A percentile compares a stretch with the other conserved stretches of the same genome.
phyloP scores from a whole-genome alignment of 805 yeast species.

The Starmera caribaea region DNA sequence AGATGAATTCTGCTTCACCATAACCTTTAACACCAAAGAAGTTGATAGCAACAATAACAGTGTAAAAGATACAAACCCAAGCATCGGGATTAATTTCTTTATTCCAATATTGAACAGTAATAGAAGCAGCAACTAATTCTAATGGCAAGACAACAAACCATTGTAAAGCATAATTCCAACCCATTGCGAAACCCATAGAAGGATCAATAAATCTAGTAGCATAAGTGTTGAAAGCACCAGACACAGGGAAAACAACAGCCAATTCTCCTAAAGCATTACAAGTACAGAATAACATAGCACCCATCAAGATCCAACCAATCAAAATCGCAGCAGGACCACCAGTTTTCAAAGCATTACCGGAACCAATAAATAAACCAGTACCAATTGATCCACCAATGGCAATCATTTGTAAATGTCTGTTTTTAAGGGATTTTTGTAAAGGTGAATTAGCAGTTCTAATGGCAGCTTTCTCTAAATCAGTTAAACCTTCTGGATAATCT shows the following conservation, averaged over 20 bases:
- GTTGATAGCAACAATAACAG: conserved; percentile 35
- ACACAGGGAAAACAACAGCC: conserved; percentile 57
- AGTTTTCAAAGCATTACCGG: conserved; percentile 49
- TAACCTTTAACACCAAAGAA: conserved; percentile 44
- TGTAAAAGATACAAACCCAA: conserved; percentile 40
- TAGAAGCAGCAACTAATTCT: conserved; percentile 45
- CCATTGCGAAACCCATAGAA: conserved; percentile 54
- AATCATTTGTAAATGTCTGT: conserved; percentile 65
- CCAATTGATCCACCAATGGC: conserved; percentile 75
- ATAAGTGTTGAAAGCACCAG: conserved; percentile 55
- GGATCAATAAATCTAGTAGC: conserved; percentile 47
- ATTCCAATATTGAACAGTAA: conserved; percentile 43
- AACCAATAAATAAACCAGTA: conserved; percentile 67
- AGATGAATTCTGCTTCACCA: conserved; percentile 44
- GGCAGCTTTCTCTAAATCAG: conserved; percentile 38
- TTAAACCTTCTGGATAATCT: conserved; percentile 22
- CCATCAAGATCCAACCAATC: conserved; percentile 43
- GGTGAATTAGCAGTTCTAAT: conserved; percentile 29
- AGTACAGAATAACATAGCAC: conserved; percentile 37
- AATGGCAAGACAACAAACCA: conserved; percentile 41
- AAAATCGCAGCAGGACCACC: conserved; percentile 62
- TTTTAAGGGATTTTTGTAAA: conserved; percentile 39
- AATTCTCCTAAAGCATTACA: conserved; percentile 51
- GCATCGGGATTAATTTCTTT: conserved; percentile 34
- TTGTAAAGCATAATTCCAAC: conserved; percentile 46